Base-by-base conservation (phyloP, 2,329 filamentous ascomycete species). In the Gliomastix tumulicola region DNA sequence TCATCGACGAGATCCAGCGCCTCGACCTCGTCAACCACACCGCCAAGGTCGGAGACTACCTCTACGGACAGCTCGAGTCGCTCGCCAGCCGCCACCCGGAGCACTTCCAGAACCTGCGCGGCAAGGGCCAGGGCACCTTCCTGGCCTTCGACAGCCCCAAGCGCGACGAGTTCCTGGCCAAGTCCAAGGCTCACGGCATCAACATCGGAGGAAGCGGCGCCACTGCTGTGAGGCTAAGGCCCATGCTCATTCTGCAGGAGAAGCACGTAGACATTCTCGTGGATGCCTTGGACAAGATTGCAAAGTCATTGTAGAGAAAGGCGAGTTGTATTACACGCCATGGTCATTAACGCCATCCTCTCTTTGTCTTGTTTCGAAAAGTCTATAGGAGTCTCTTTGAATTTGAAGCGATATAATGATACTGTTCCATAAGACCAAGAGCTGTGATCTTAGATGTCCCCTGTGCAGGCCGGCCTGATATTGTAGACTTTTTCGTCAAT, bases 161-260 rank as follows among this genome's bases (percentile, higher is more conserved):
- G 50, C 73, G 88, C 41, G 88, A 95, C 55, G 76, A 83, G 55
- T 84, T 95, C 63, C 61, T 95, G 44, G 75, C 65, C 59, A 81
- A 76, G 66, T 86, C 84, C 44, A 95, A 94, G 79, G 66, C 62
- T 7, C 68, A 86, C 21, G 88, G 88, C 43, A 66, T 95, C 57
- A 95, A 95, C 65, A 85, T 95, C 56, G 89, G 88, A 42, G 88
- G 88, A 35, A 83, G 80, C 49, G 89, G 89, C 12, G 71, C 74
- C 52, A 69, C 53, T 37, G 87, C 89, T 20, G 84, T 96, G 11
- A 69, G 88, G 35, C 66, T 96, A 56, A 69, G 88, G 50, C 89
- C 88, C 30, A 95, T 95, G 89, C 66, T 96, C 49, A 82, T 89
- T 53, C 92, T 96, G 71, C 84, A 95, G 76, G 77, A 88, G 72